Evolutionary conservation across 2,329 filamentous ascomycete genomes (phyloP), one percentile per base, ranked within the genome.

Genomic region (Claviceps sp.): DNA sequence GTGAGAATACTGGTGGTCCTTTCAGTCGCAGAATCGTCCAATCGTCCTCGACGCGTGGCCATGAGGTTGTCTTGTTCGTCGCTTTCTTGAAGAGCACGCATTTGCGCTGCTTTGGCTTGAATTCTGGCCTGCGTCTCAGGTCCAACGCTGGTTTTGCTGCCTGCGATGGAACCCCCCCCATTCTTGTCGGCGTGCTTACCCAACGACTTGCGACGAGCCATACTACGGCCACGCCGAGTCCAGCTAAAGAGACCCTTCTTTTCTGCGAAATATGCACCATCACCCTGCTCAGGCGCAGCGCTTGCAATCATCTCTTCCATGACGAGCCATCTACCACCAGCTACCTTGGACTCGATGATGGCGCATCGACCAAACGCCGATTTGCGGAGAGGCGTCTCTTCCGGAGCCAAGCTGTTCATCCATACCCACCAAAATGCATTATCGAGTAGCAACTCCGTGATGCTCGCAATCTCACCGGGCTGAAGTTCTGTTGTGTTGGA

Each of bases 391-490:
- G 82, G 69, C 0, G 90, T 87, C 70, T 98, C 93, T 62, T 98
- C 93, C 0, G 83, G 86, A 1, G 91, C 89, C 61, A 98, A 72
- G 74, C 91, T 97, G 60, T 82, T 94, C 77, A 98, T 97, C 93
- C 93, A 98, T 4, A 97, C 93, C 91, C 93, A 97, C 93, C 93
- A 98, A 67, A 98, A 98, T 1, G 89, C 85, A 65, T 97, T 91
- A 60, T 98, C 93, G 5, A 98, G 75, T 56, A 93, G 84, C 53
- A 97, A 79, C 40, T 78, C 78, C 24, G 80, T 86, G 62, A 98
- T 95, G 64, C 89, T 97, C 34, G 93, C 93, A 53, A 98, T 76
- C 73, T 98, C 93, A 49, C 89, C 93, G 0, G 91, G 93, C 57
- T 96, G 89, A 0, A 96, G 73, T 42, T 80, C 74, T 24, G 70